Evolutionary conservation across 148 eudicot species (phyloP), one percentile per base, ranked within the genome.

Genomic region (Euryodendron excelsum): DNA sequence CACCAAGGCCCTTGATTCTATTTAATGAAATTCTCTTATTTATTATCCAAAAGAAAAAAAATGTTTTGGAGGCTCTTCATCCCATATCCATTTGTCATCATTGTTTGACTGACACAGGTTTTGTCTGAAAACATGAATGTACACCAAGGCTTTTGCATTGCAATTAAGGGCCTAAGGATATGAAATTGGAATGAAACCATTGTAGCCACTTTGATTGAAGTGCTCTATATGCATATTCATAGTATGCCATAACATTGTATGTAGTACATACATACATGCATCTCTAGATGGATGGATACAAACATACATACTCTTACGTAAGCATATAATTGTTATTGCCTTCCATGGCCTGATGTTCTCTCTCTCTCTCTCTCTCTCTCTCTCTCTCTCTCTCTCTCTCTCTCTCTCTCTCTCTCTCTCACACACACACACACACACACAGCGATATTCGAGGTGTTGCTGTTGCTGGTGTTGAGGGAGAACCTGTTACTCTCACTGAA

Each of bases 381-480:
- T 11, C 33, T 44, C 30, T 34, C 4, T 64, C 48, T 17, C n/a
- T 61, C 9, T 62, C 39, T 15, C 39, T 47, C n/a, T 36, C 5
- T 58, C 50, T 13, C 25, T 45, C 12, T 48, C 44, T 8, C 44
- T 30, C n/a, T n/a, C n/a, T n/a, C n/a, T n/a, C n/a, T n/a, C n/a
- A n/a, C n/a, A n/a, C 44, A 48, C 1, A 28, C 5, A 21, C 4
- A 55, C 5, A 25, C 28, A 18, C 39, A 62, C 23, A 61, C 86
- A 96, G 99, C 83, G 99, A 96, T 80, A 96, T 96, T 78, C 98
- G 99, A 77, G 99, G 99, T 73, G 98, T 96, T 87, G 99, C 99
- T 56, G 88, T 96, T 77, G 91, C 82, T 85, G 99, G 99, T 75
- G 93, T 96, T 79, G 95, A 89, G 81, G 98, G 97, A 55, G 98